These are phyloP conservation scores for Aurifilum marmelostoma DNA, from an alignment of 2,329 filamentous ascomycete species.

Conservation along the genomic window DNA sequence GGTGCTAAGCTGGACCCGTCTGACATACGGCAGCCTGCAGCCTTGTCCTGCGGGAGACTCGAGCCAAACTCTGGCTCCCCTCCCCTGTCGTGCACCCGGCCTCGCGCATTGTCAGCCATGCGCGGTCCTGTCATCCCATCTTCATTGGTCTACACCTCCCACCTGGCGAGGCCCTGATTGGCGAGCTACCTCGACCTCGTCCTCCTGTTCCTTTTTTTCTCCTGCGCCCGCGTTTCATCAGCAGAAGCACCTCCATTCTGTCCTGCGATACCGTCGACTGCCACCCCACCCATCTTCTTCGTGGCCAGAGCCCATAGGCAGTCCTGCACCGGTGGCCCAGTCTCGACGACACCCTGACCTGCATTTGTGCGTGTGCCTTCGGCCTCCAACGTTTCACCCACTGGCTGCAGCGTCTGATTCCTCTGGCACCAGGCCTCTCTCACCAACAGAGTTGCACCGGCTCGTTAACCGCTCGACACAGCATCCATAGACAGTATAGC, in stretches of 20 bases:
- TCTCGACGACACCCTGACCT: neutral
- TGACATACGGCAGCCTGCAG: constrained; percentile 5
- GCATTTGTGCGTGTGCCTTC: neutral
- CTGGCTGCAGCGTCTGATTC: neutral
- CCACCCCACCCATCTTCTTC: neutral
- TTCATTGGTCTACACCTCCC: constrained; percentile 25
- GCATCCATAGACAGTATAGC: constrained; percentile 6
- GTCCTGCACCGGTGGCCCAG: neutral
- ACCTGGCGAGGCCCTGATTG: constrained; percentile 25
- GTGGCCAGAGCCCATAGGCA: neutral
- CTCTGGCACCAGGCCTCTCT: neutral
- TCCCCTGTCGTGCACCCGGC: constrained; percentile 10
- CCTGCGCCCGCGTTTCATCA: constrained; percentile 9
- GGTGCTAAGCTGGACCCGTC: neutral
- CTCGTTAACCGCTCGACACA: constrained; percentile 8
- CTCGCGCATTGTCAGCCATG: constrained; percentile 26
- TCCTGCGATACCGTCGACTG: constrained; percentile 6
- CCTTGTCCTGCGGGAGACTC: constrained; percentile 2
- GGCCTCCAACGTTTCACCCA: neutral
- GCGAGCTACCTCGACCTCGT: constrained; percentile 19
- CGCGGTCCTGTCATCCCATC: constrained; percentile 16
- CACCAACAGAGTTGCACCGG: constrained; percentile 1
- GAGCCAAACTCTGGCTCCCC: neutral
- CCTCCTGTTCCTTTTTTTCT: constrained; percentile 2
- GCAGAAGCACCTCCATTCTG: neutral